Conservation (phyloP, 768 basidiomycete genomes). For the Chlorophyllum brunneum region DNA sequence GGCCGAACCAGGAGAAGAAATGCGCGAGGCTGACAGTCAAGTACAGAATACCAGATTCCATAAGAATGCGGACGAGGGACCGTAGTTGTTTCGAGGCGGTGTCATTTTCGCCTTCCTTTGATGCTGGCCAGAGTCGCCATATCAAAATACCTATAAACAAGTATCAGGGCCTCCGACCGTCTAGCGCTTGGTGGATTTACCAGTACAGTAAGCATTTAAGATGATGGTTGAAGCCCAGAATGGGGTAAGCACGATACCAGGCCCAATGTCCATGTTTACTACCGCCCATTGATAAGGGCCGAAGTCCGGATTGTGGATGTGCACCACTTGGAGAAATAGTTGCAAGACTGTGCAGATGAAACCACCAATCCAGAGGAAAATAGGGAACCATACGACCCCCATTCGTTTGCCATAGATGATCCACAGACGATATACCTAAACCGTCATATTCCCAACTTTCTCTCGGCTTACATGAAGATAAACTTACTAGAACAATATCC, state of each 20-base stretch:
- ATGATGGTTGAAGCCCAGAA: conserved; percentile 13
- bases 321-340: conserved; percentile 5
- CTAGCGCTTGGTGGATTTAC: not conserved
- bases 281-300: not conserved
- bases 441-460: not conserved
- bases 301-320: conserved; percentile 4
- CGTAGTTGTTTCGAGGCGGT: not conserved
- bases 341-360: conserved; percentile 2
- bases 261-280: conserved; percentile 10
- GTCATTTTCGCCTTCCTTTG: not conserved
- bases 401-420: not conserved
- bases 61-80: conserved; percentile 2
- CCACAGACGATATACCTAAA: conserved; percentile 13
- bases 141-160: not conserved
- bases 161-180: no score
- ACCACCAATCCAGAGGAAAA: conserved; percentile 11
- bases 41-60: conserved; percentile 8
- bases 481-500: not conserved
- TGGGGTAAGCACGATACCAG: conserved; percentile 8
- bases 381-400: conserved; percentile 2
- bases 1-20: not conserved
- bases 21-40: conserved; percentile 3
- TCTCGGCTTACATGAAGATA: not conserved
- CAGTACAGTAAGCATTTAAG: conserved; percentile 12
- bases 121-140: not conserved